Percentiles rank a stretch among this genome's conserved stretches.
These are phyloP conservation scores for Paecilomyces niveus DNA, from an alignment of 2,329 filamentous ascomycete species.

Conservation along the genomic window DNA sequence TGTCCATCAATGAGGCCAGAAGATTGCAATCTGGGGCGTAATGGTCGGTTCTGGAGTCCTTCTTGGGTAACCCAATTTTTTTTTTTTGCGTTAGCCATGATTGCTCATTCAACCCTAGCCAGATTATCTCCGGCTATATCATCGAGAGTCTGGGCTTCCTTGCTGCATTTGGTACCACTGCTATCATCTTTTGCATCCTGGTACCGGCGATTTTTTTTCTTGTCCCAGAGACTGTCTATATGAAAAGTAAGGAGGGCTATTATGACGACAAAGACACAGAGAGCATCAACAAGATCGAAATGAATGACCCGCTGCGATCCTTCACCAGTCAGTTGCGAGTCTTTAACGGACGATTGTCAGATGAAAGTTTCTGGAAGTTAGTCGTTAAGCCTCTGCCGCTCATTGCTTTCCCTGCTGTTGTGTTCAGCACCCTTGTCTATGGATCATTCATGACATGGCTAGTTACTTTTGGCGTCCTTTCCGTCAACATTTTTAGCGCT, in stretches of 20 bases:
- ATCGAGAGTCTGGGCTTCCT: slow-evolving; percentile 29
- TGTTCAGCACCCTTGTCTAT: slow-evolving; percentile 29
- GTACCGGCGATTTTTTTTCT: slow-evolving; percentile 38
- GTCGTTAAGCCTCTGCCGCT: slow-evolving; percentile 18
- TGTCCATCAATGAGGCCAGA: slow-evolving; percentile 10
- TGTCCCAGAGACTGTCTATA: slow-evolving; percentile 39
- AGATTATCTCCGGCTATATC: slow-evolving; percentile 37
- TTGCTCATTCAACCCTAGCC: slow-evolving; percentile 16
- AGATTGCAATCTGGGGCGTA: slow-evolving; percentile 15
- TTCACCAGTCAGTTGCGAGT: slow-evolving; percentile 2
- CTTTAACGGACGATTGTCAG: slow-evolving; percentile 5
- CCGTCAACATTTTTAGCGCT: slow-evolving; percentile 21
- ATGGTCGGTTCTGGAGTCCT: slow-evolving; percentile 20
- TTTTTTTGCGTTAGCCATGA: not conserved
- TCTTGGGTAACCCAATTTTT: slow-evolving; percentile 12
- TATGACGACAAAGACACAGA: not conserved
- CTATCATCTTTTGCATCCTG: slow-evolving; percentile 36
- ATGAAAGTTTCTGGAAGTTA: slow-evolving; percentile 6
- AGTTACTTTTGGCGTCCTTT: slow-evolving; percentile 29
- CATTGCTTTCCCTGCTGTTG: slow-evolving; percentile 23
- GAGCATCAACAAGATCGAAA: not conserved
- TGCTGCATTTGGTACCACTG: slow-evolving; percentile 32
- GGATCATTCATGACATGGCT: slow-evolving; percentile 30
- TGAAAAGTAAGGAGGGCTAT: not conserved
- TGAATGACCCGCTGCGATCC: not conserved